Percentiles rank a stretch among this genome's conserved stretches.
Evolutionary conservation across 306 rosid species (phyloP).

Genomic region (Erythrophleum fordii): DNA sequence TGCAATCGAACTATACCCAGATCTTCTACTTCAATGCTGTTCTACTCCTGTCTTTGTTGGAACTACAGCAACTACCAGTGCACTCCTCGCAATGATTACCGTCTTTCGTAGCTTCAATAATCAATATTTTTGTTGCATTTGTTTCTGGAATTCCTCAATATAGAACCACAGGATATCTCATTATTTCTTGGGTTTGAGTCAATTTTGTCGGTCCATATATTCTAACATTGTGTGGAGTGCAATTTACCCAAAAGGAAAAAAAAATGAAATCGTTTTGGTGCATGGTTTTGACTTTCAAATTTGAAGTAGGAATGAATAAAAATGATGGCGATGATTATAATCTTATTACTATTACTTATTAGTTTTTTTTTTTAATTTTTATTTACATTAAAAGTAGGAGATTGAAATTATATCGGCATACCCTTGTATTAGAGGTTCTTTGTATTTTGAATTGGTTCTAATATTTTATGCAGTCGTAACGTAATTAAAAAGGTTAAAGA

Average conservation of each 20-base stretch:
- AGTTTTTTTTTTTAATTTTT: neutral
- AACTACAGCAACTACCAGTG: neutral
- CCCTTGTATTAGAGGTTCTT: neutral
- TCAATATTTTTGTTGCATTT: neutral
- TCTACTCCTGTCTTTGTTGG: neutral
- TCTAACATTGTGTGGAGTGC: neutral
- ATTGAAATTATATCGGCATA: neutral
- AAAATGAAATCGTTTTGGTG: neutral
- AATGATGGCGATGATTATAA: neutral
- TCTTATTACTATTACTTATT: neutral
- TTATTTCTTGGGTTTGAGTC: neutral
- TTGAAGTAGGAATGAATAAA: conserved; percentile 16
- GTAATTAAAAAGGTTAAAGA: neutral
- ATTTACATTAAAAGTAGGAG: neutral
- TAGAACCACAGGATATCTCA: neutral
- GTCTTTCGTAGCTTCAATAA: neutral
- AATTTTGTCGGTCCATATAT: neutral
- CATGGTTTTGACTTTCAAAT: neutral
- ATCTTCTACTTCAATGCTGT: neutral
- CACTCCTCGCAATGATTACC: neutral
- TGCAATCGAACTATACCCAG: neutral
- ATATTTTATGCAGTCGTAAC: neutral
- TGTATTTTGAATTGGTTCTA: neutral
- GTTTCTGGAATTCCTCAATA: neutral
- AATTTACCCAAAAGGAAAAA: neutral